Base-by-base conservation (phyloP, 306 rosid species). In the Rosa persica region DNA sequence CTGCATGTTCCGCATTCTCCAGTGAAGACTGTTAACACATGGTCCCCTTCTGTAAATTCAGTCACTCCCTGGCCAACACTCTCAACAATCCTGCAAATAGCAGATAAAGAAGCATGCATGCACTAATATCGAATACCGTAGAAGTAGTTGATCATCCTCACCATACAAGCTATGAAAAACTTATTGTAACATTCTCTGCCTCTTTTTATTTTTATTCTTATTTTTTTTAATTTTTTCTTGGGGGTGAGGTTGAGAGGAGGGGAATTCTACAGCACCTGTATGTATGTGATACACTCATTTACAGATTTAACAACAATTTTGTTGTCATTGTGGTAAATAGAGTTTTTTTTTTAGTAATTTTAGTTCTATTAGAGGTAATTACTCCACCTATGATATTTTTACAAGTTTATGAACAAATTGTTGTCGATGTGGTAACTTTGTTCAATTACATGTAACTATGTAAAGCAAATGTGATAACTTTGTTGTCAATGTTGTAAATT, bases 1-100 rank as follows among this genome's bases (percentile, higher is more conserved):
- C 81, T 89, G 86, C 98, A 95, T 36, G 72, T 27, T 86, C 55
- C 83, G 86, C 98, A 95, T 83, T 95, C 98, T 84, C 98, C 98
- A 15, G 88, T 92, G 94, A 95, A 95, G 54, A 86, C 91, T 60
- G 98, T 91, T 19, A 95, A 89, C 81, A 92, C 98, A 80, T 88
- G 97, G 73, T 95, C 98, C 11, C 98, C 98, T 78, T 85, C 86
- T 74, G 77, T 75, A 82, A 95, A 95, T 80, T 92, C 98, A 73
- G 89, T 85, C 76, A 92, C 98, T 80, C 89, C 98, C 71, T 61
- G 71, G 61, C 98, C 98, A 78, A 92, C 93, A 78, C 98, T 91
- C 88, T 95, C 98, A 46, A 95, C 98, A 84, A 95, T 83, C 87
- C 98, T 95, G 91, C 84, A 86, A 84, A 36, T 58, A 16, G 27